Evolutionary conservation across 2,329 filamentous ascomycete species (phyloP), one percentile per base, ranked within the genome.

Genomic region (Neonectria ditissima): DNA sequence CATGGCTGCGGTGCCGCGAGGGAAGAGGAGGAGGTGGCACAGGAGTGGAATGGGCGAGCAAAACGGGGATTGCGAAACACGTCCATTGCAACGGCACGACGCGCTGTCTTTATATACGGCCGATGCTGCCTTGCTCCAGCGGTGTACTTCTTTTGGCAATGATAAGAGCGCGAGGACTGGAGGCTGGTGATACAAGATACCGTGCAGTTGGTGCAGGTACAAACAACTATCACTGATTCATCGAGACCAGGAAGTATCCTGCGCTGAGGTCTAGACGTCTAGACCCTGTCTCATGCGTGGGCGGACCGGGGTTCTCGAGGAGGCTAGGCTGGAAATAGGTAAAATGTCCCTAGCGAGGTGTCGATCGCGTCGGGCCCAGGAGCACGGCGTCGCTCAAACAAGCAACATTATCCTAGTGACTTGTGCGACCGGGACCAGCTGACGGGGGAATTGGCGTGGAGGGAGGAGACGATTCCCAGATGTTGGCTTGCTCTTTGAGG

Each of bases 91-190:
- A 32, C 26, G 20, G 37, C 37, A 18, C 10, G 47, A 34, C 16
- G 47, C 28, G 11, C 2, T 16, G 11, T 50, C 28, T 32, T n/a
- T n/a, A n/a, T 50, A 50, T 50, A 50, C 22, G 28, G 11, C 18
- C 6, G 47, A 32, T 11, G 3, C 28, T 14, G 32, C 26, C 5
- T 30, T n/a, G 28, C 6, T 5, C 6, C n/a, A 28, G 32, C 16
- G 4, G 4, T 20, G 5, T 20, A 7, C 20, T 24, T n/a, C n/a
- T 18, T 50, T 18, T 11, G 28, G 13, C n/a, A 14, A 30, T 43
- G 60, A 63, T 63, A 63, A 63, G 60, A 10, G n/a, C n/a, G n/a
- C 43, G 34, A 57, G 24, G 44, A 22, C 50, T 50, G 24, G 58
- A 61, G 13, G 43, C n/a, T 41, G 26, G 34, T 41, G 34, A 61